Evolutionary conservation across 2,329 filamentous ascomycete genomes (phyloP).

Genomic region (Saccharata proteae): DNA sequence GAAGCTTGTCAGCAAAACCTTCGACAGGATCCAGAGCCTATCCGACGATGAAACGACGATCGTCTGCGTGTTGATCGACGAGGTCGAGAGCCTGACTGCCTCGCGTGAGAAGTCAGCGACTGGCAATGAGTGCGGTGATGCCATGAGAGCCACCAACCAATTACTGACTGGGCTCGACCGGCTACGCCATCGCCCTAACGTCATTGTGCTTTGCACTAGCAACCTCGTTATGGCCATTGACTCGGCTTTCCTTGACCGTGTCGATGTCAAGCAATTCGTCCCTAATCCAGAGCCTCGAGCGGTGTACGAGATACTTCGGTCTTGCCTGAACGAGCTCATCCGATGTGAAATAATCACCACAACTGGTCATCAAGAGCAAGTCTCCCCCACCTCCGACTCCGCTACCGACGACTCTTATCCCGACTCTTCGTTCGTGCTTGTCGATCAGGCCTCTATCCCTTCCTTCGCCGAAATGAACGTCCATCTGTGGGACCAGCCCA

Average conservation of each 20-base stretch:
- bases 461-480: slow-evolving; percentile 18
- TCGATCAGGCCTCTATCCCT: slow-evolving; percentile 14
- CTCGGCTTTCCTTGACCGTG: slow-evolving; percentile 36
- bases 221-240: slow-evolving; percentile 36
- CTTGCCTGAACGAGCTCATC: slow-evolving; percentile 35
- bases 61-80: slow-evolving; percentile 37
- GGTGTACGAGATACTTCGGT: slow-evolving; percentile 37
- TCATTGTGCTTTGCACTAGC: slow-evolving; percentile 39
- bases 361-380: background rate
- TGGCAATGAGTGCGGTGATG: slow-evolving; percentile 34
- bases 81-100: slow-evolving; percentile 38
- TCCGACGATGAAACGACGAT: slow-evolving; percentile 30
- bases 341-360: slow-evolving; percentile 22
- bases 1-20: slow-evolving; percentile 30
- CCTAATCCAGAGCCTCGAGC: slow-evolving; percentile 26
- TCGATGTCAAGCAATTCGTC: slow-evolving; percentile 35
- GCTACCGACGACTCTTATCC: background rate
- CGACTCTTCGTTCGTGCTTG: slow-evolving; percentile 1
- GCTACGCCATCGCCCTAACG: slow-evolving; percentile 29
- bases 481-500: slow-evolving; percentile 10
- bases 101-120: slow-evolving; percentile 27
- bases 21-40: slow-evolving; percentile 25
- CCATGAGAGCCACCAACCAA: slow-evolving; percentile 37
- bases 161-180: slow-evolving; percentile 37
- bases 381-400: background rate